phyloP scores from a whole-genome alignment of 78 protist genomes.

The Dictyostelium brefeldianum region DNA sequence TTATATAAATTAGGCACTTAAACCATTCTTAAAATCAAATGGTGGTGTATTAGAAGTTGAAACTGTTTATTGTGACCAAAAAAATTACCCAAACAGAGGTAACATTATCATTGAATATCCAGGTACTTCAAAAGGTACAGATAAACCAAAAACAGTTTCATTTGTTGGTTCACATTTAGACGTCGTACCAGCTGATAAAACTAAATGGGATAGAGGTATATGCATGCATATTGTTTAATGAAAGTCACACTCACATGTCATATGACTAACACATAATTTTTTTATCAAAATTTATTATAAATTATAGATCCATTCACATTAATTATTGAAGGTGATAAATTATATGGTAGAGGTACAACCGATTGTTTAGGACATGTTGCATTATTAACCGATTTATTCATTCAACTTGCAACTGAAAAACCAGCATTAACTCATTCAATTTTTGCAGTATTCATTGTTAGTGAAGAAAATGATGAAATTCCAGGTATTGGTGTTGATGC shows the following conservation, averaged over 20 bases:
- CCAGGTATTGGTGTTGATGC: constrained; percentile 86
- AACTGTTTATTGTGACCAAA: constrained; percentile 50
- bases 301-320: constrained; percentile 75
- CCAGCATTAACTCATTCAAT: constrained; percentile 53
- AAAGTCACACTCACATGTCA: no score
- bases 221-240: neutral
- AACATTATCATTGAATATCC: constrained; percentile 76
- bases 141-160: constrained; percentile 53
- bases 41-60: constrained; percentile 76
- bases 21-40: constrained; percentile 38
- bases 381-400: constrained; percentile 57
- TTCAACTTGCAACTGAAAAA: constrained; percentile 67
- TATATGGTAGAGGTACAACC: constrained; percentile 90
- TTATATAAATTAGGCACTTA: constrained; percentile 26
- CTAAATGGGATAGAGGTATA: constrained; percentile 63
- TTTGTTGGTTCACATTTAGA: constrained; percentile 89
- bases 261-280: neutral
- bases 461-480: constrained; percentile 81
- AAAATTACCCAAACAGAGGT: constrained; percentile 46
- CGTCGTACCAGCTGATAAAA: constrained; percentile 85
- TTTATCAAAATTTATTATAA: neutral
- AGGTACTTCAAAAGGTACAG: constrained; percentile 26
- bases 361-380: constrained; percentile 91
- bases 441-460: constrained; percentile 86
- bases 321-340: constrained; percentile 72